Percentiles rank a stretch among this genome's conserved stretches.
Evolutionary conservation across 768 basidiomycete species (phyloP).

Genomic region (Gloeophyllum trabeum): DNA sequence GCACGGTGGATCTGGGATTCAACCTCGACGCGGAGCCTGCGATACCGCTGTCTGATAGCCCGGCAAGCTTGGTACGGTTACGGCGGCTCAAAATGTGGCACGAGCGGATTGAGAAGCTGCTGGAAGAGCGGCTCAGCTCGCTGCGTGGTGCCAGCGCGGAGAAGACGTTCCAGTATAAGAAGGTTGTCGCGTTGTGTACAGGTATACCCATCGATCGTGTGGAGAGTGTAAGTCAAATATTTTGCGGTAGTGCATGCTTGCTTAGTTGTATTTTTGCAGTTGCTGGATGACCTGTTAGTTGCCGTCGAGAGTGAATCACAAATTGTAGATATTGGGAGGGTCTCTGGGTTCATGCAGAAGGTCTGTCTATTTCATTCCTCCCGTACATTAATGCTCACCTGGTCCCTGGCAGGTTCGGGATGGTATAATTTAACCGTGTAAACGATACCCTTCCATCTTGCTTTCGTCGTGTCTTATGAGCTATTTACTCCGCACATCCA

Average conservation of each 20-base stretch:
- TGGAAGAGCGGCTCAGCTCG: conserved; percentile 55
- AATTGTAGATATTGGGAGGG: conserved; percentile 71
- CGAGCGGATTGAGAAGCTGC: conserved; percentile 59
- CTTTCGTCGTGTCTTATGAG: conserved; percentile 3
- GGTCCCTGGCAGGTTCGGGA: conserved; percentile 36
- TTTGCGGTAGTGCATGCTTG: not conserved
- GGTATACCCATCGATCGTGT: conserved; percentile 81
- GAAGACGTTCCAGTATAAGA: conserved; percentile 87
- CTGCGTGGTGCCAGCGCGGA: conserved; percentile 76
- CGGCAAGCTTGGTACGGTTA: conserved; percentile 55
- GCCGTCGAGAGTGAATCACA: conserved; percentile 85
- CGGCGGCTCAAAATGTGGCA: conserved; percentile 81
- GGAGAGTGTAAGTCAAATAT: conserved; percentile 58
- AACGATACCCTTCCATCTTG: not conserved
- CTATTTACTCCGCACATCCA: conserved; percentile 5
- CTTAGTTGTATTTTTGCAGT: conserved; percentile 27
- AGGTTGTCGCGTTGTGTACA: conserved; percentile 82
- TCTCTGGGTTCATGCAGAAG: conserved; percentile 90
- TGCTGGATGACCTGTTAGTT: conserved; percentile 75
- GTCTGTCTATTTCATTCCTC: conserved; percentile 22
- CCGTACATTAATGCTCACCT: not conserved
- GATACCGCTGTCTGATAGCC: conserved; percentile 47
- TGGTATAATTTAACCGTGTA: conserved; percentile 36
- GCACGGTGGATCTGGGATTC: conserved; percentile 49
- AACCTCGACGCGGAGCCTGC: conserved; percentile 67